A percentile compares a stretch with the other conserved stretches of the same genome.
phyloP scores from a whole-genome alignment of 768 basidiomycete genomes.

The Boletellus sp. region DNA sequence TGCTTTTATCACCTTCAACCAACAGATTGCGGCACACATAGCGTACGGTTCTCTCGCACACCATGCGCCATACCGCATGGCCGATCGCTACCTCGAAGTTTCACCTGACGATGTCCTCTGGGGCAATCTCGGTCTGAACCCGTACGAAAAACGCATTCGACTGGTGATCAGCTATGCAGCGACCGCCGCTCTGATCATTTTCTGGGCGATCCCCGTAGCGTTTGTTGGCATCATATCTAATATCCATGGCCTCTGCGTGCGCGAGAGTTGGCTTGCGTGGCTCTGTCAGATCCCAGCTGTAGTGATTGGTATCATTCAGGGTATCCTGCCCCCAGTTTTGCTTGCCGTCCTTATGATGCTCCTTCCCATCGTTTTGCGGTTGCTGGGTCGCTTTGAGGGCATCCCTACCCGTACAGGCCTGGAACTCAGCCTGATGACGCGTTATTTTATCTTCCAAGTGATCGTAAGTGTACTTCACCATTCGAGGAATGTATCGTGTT shows the following conservation, averaged over 20 bases:
- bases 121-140: constrained; percentile 84
- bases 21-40: constrained; percentile 90
- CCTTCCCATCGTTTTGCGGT: constrained; percentile 76
- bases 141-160: constrained; percentile 78
- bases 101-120: constrained; percentile 89
- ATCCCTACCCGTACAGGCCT: constrained; percentile 80
- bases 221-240: constrained; percentile 88
- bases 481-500: neutral
- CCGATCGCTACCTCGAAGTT: constrained; percentile 71
- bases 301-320: constrained; percentile 80
- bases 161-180: constrained; percentile 63
- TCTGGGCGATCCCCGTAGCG: constrained; percentile 86
- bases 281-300: constrained; percentile 63
- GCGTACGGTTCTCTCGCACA: constrained; percentile 72
- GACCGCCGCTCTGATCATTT: constrained; percentile 76
- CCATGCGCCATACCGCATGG: constrained; percentile 82
- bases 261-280: constrained; percentile 76
- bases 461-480: constrained; percentile 52
- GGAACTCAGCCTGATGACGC: constrained; percentile 87
- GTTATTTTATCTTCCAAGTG: constrained; percentile 91
- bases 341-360: constrained; percentile 92
- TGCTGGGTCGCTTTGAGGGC: constrained; percentile 83
- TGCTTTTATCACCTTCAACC: constrained; percentile 88
- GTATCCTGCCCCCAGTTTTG: constrained; percentile 83
- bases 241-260: constrained; percentile 61